Evolutionary conservation across 1,284 basidiomycete genomes (phyloP).

Genomic region (Cryptococcus floricola): DNA sequence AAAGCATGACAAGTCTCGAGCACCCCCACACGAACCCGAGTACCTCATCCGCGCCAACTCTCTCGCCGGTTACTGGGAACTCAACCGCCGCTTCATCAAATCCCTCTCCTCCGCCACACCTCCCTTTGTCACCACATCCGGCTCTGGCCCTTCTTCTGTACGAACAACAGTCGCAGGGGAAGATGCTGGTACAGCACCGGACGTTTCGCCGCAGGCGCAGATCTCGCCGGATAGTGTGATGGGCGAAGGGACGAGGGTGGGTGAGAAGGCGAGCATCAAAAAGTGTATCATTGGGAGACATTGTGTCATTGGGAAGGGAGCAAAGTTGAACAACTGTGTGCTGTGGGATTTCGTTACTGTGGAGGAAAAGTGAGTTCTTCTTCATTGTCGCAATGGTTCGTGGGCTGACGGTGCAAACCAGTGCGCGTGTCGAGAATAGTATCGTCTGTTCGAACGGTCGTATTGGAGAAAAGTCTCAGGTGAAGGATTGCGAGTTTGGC

Average conservation of each 20-base stretch:
- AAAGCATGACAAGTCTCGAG: conserved; percentile 22
- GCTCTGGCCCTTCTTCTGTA: neutral
- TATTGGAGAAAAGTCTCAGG: conserved; percentile 72
- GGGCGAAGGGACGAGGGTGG: conserved; percentile 73
- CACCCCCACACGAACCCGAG: conserved; percentile 44
- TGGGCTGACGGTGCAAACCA: conserved; percentile 41
- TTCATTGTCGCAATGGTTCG: neutral
- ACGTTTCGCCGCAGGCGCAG: conserved; percentile 60
- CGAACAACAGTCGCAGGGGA: conserved; percentile 24
- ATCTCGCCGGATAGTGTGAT: conserved; percentile 83
- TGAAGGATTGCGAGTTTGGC: conserved; percentile 81
- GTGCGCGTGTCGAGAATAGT: conserved; percentile 83
- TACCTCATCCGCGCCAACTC: conserved; percentile 75
- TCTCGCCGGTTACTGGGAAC: conserved; percentile 73
- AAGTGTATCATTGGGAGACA: conserved; percentile 82
- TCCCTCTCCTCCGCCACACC: conserved; percentile 4
- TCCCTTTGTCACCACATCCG: neutral
- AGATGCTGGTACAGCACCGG: conserved; percentile 40
- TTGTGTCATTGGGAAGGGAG: conserved; percentile 81
- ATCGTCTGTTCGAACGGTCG: conserved; percentile 78
- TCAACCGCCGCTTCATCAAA: conserved; percentile 58
- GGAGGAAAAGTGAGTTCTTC: conserved; percentile 48
- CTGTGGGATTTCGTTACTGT: conserved; percentile 86
- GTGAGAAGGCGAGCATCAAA: conserved; percentile 81
- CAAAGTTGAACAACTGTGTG: conserved; percentile 79